These are phyloP conservation scores for Ailanthus altissimus DNA, from an alignment of 345 rosid species.

Conservation along the genomic window DNA sequence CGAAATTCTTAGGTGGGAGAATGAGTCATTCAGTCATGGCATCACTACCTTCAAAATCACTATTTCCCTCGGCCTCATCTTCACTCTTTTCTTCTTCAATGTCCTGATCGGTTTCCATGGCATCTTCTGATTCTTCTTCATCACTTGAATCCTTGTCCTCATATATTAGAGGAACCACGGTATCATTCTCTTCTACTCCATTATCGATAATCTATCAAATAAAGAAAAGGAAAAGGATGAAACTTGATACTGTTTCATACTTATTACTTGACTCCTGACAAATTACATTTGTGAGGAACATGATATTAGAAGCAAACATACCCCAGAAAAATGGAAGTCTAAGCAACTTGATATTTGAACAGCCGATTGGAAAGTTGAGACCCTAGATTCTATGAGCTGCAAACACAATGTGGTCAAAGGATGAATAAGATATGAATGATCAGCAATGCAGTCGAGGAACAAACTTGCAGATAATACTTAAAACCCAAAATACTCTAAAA, in stretches of 20 bases:
- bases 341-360: slow-evolving; percentile 69
- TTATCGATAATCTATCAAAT: slow-evolving; percentile 56
- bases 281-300: neutral
- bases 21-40: slow-evolving; percentile 53
- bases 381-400: slow-evolving; percentile 89
- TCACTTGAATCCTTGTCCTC: slow-evolving; percentile 80
- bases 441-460: neutral
- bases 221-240: neutral
- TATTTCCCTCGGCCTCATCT: slow-evolving; percentile 27
- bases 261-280: neutral
- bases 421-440: slow-evolving; percentile 3
- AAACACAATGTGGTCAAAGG: slow-evolving; percentile 10
- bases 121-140: slow-evolving; percentile 61
- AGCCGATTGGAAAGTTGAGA: slow-evolving; percentile 64
- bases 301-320: slow-evolving; percentile 17
- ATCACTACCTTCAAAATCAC: slow-evolving; percentile 53
- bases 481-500: neutral
- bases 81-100: slow-evolving; percentile 33
- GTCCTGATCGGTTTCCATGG: slow-evolving; percentile 51
- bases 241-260: neutral
- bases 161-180: slow-evolving; percentile 48
- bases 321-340: slow-evolving; percentile 58
- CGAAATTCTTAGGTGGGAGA: neutral
- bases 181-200: slow-evolving; percentile 43
- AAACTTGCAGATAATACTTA: neutral